Base-by-base conservation (phyloP, 2,329 filamentous ascomycete species). In the Pezicula radicicola region DNA sequence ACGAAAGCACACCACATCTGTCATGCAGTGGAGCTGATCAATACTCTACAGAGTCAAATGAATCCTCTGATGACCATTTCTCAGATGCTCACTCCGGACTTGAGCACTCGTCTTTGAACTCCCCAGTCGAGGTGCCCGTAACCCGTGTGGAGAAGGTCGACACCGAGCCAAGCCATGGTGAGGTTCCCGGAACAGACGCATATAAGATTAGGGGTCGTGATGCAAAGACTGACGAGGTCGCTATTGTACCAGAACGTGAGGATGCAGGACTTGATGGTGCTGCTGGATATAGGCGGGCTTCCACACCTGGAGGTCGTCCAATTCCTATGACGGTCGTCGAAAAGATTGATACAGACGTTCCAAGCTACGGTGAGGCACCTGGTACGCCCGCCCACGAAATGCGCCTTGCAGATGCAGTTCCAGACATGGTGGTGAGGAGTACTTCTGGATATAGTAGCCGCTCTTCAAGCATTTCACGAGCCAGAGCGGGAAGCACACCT, bases 21-120 rank as follows among this genome's bases (percentile, higher is more conserved):
- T 16, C 18, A 45, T 36, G 28, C 28, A 46, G 15, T 37, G 15
- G 21, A 55, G 46, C 54, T 59, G 48, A 61, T 41, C 35, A 5
- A 41, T n/a, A 28, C 36, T 10, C 16, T 47, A 37, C 66, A 70
- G 79, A 79, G 54, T 74, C 73, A 28, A 85, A 83, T 46, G 84
- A 87, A 10, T 45, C 42, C 56, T 85, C 82, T 27, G 84, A 87
- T 43, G 84, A 88, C 59, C 84, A 87, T 69, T 88, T 85, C 68
- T 86, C 81, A 47, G 84, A 88, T 65, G 84, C 84, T 33, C 80
- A 80, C 50, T 84, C 82, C 33, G 76, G 68, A 52, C 68, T 61
- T 5, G 57, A 64, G 59, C 79, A 68, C 64, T 73, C 70, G 8
- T 70, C 67, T 6, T 62, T 67, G 39, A 68, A 65, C 55, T 79